phyloP scores from a whole-genome alignment of 129 eudicot species.

The Centaurea solstitialis region DNA sequence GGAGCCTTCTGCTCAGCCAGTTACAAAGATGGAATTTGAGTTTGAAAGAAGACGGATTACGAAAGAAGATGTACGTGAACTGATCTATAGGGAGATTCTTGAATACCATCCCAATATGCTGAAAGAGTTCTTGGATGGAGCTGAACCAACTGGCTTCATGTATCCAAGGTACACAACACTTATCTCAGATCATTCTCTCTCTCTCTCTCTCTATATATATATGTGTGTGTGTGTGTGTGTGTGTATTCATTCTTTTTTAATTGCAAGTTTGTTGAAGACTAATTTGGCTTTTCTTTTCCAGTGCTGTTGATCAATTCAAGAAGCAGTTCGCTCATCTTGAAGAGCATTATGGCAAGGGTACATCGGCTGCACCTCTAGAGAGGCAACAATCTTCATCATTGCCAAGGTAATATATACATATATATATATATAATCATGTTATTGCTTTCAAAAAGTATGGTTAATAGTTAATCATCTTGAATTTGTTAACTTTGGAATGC shows the following conservation, averaged over 20 bases:
- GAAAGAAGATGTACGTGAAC: constrained; percentile 88
- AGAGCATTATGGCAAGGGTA: constrained; percentile 94
- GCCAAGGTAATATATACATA: constrained; percentile 58
- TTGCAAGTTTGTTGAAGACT: background rate
- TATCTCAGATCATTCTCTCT: too few relatives aligned
- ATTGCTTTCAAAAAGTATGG: background rate
- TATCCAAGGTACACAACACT: constrained; percentile 73
- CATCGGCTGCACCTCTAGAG: constrained; percentile 71
- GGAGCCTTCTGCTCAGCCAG: constrained; percentile 98
- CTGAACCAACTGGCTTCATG: constrained; percentile 94
- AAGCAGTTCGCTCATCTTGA: constrained; percentile 98
- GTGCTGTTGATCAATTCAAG: constrained; percentile 98
- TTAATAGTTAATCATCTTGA: background rate
- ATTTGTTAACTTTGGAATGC: constrained; percentile 27
- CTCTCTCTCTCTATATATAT: too few relatives aligned
- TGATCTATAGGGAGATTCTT: constrained; percentile 88
- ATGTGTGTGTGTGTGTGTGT: too few relatives aligned
- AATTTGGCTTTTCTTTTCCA: constrained; percentile 22
- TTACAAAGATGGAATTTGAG: constrained; percentile 95
- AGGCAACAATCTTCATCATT: constrained; percentile 89
- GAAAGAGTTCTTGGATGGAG: constrained; percentile 81
- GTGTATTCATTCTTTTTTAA: too few relatives aligned
- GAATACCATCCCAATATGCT: constrained; percentile 97
- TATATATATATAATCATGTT: background rate
- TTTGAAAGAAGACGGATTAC: constrained; percentile 92